Percentiles rank a stretch among this genome's conserved stretches.
Conservation (phyloP, 2,329 filamentous ascomycete genomes). For the Elsinoe australis region DNA sequence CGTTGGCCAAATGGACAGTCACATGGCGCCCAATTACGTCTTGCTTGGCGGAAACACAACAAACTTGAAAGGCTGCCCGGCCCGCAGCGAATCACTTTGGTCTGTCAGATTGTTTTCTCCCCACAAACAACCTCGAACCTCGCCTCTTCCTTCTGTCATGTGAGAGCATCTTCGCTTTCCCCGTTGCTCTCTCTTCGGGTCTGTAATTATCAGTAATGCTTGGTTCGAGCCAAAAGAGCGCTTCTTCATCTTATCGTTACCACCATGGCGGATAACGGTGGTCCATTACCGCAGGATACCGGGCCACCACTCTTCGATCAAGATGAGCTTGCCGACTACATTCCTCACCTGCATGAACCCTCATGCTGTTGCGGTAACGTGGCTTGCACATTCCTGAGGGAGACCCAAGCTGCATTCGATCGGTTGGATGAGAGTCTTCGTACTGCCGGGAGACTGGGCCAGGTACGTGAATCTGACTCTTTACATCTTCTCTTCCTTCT, state of each 20-base stretch:
- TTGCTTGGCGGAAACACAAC: neutral
- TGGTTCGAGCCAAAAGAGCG: neutral
- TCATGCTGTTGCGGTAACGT: slow-evolving; percentile 76
- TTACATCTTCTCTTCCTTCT: slow-evolving; percentile 19
- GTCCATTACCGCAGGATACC: slow-evolving; percentile 6
- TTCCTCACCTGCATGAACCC: slow-evolving; percentile 17
- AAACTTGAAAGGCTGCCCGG: neutral
- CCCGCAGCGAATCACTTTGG: too few species aligned
- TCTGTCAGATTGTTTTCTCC: slow-evolving; percentile 9
- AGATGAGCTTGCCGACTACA: slow-evolving; percentile 12
- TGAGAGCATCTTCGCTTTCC: slow-evolving; percentile 2
- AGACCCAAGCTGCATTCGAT: slow-evolving; percentile 70
- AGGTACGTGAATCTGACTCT: slow-evolving; percentile 52
- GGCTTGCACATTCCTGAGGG: slow-evolving; percentile 71
- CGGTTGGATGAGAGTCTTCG: slow-evolving; percentile 81
- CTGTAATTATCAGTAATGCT: slow-evolving; percentile 13
- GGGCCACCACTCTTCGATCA: neutral
- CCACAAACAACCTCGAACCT: slow-evolving; percentile 15
- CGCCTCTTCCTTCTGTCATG: slow-evolving; percentile 12
- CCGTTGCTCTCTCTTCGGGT: neutral
- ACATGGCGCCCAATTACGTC: slow-evolving; percentile 8
- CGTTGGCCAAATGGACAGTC: neutral
- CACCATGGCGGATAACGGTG: slow-evolving; percentile 16
- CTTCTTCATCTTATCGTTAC: slow-evolving; percentile 14
- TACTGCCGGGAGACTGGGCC: slow-evolving; percentile 77